Base-by-base conservation (phyloP, 176 grass and related monocot species). In the Zoysia pacifica region DNA sequence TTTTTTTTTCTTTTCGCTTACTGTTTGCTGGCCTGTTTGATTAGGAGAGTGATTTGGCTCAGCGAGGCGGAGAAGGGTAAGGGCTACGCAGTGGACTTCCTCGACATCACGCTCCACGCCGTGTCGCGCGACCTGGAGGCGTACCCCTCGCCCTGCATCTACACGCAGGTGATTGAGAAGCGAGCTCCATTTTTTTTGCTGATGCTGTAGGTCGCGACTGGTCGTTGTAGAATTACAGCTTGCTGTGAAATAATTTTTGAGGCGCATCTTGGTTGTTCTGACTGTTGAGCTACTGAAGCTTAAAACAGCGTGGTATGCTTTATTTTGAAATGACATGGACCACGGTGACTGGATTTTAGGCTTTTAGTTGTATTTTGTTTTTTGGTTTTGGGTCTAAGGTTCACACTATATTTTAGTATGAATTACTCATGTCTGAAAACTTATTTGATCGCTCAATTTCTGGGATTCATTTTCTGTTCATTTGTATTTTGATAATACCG, bases 41-140 rank as follows among this genome's bases (percentile, higher is more conserved):
- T 19, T 37, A 99, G 96, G 96, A 99, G 90, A 76, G 84, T 90
- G 79, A 89, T 99, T 87, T 99, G 96, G 96, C 73, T 95, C 41
- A 95, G 92, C 64, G 88, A 86, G 55, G 72, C 61, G 46, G 96
- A 99, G 44, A 90, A 87, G 75, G 86, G 70, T 60, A 93, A 81
- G 67, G 88, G 92, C 45, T 95, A 88, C 66, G 89, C 81, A 55
- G 96, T 93, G 62, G 86, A 89, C 86, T 99, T 99, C 78, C 75
- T 93, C 67, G 87, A 70, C 72, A 76, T 99, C 82, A 80, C 90
- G 46, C 96, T 99, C 19, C 93, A 99, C 74, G 92, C 96, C 15
- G 92, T 99, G 46, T 99, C 96, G 2, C 89, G 90, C 62, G 90
- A 99, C 67, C 92, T 77, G 15, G 96, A 95, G 74, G 86, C 92